These are phyloP conservation scores for Hanseniaspora sp. DNA, from an alignment of 1,139 yeast genomes.

Conservation along the genomic window DNA sequence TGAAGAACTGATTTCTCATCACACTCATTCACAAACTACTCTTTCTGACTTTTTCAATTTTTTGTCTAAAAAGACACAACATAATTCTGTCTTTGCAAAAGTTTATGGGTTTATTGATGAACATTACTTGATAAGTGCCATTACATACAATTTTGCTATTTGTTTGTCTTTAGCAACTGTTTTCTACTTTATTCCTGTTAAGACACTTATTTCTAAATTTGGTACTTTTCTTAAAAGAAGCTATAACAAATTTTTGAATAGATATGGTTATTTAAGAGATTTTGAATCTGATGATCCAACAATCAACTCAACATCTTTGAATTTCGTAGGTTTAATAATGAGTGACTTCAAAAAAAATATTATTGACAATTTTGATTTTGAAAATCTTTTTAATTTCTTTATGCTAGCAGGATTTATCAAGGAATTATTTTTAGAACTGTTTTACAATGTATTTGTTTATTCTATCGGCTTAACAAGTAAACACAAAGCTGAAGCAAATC, in stretches of 20 bases:
- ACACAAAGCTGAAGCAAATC: not conserved
- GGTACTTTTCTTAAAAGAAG: not conserved
- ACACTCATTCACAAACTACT: not conserved
- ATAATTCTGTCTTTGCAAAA: not conserved
- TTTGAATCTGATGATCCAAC: slow-evolving; percentile 11
- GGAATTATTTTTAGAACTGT: slow-evolving; percentile 10
- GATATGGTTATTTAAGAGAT: slow-evolving; percentile 10
- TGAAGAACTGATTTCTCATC: not conserved
- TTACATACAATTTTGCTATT: not conserved
- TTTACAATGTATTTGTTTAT: slow-evolving; percentile 9
- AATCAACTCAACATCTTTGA: not conserved
- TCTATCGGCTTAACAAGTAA: not conserved
- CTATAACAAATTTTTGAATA: slow-evolving; percentile 7
- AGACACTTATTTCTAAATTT: not conserved
- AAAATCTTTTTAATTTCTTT: slow-evolving; percentile 13
- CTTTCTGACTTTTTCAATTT: not conserved
- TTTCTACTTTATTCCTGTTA: not conserved
- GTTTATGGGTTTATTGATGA: not conserved
- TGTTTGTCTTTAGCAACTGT: not conserved
- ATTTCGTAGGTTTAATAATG: slow-evolving; percentile 4
- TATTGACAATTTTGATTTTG: slow-evolving; percentile 13
- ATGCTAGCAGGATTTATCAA: slow-evolving; percentile 13
- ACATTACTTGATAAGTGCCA: not conserved
- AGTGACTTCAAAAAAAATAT: not conserved
- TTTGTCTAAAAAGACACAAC: not conserved